These are phyloP conservation scores for Talaromyces islandicus DNA, from an alignment of 2,329 filamentous ascomycete genomes.

Conservation along the genomic window DNA sequence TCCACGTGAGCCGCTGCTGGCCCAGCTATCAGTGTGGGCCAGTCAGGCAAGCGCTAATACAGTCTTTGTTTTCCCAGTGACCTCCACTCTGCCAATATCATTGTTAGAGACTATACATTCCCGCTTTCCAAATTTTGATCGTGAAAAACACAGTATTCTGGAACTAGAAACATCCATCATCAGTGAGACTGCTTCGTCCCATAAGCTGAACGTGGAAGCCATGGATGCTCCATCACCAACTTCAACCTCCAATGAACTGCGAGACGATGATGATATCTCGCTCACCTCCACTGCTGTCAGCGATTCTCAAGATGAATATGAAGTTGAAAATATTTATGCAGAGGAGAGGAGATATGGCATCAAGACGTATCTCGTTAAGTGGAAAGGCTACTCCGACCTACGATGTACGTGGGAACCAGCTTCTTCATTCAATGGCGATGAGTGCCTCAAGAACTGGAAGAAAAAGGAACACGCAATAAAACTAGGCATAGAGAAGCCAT, in stretches of 20 bases:
- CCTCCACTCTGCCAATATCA: not conserved
- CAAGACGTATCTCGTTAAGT: slow-evolving; percentile 56
- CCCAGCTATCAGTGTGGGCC: not conserved
- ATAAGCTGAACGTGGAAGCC: not conserved
- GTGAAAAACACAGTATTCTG: not conserved
- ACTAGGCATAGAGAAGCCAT: slow-evolving; percentile 21
- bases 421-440: slow-evolving; percentile 31
- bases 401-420: slow-evolving; percentile 51
- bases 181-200: not conserved
- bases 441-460: slow-evolving; percentile 38
- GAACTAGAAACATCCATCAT: not conserved
- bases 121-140: not conserved
- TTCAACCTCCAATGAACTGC: slow-evolving; percentile 6
- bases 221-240: not conserved
- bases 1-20: not conserved
- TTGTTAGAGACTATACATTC: not conserved
- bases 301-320: slow-evolving; percentile 45
- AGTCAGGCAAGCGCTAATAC: not conserved
- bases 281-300: slow-evolving; percentile 47
- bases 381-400: slow-evolving; percentile 55
- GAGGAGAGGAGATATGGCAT: slow-evolving; percentile 17
- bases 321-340: slow-evolving; percentile 30
- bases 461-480: slow-evolving; percentile 26
- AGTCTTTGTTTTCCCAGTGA: not conserved
- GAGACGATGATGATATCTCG: slow-evolving; percentile 50